Evolutionary conservation across 805 yeast genomes (phyloP), one percentile per base, ranked within the genome.

Genomic region (Brettanomyces custersianus): DNA sequence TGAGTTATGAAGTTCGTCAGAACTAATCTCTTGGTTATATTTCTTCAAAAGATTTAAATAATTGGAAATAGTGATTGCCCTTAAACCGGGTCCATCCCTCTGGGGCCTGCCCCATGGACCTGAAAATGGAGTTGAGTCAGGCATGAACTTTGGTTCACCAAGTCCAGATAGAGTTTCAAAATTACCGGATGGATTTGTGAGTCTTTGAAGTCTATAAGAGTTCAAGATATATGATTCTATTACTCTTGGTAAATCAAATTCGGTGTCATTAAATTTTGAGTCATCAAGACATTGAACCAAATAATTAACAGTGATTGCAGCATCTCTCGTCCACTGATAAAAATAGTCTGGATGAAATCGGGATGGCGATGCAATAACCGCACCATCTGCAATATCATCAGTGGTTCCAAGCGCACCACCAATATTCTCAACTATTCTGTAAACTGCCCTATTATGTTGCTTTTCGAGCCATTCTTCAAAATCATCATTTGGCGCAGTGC

Each of bases 51-150:
- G 46, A 17, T 62, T 57, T 40, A 83, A 46, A 51, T 74, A 83
- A 41, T 70, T 70, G 26, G 72, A 55, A 17, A 79, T 66, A 2
- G 95, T 70, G 38, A 80, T 68, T 9, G 77, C 68, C 47, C 96
- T 68, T 39, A 90, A 65, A 1, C 94, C 88, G 1, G 97, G 96
- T 0, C 97, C 97, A 55, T 90, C 97, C 40, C 86, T 71, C 59
- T 90, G 97, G 1, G 97, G 97, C 46, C 97, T 67, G 2, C 97
- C 97, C 97, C 97, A 90, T 24, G 63, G 54, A 2, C 62, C 77
- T 5, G 56, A 55, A 48, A 81, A 90, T 1, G 82, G 65, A 0
- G 73, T 48, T 18, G 80, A 78, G 52, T 85, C 72, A 4, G 77
- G 74, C 53, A 68, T 55, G 52, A 81, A 90, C 55, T 90, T 90